Evolutionary conservation across 1,139 yeast genomes (phyloP).

Genomic region (Pneumocystis murina): DNA sequence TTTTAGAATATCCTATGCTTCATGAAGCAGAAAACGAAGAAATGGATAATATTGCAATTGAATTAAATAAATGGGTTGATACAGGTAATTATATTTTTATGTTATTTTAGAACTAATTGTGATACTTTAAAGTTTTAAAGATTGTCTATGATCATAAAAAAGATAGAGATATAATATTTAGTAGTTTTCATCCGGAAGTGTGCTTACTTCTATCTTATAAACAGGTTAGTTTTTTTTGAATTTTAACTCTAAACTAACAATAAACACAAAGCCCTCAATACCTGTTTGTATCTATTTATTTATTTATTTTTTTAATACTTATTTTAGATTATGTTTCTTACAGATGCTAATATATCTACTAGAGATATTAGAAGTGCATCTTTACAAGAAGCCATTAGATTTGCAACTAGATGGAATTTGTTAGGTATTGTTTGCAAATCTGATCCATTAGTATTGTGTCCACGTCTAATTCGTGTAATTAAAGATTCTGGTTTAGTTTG

Average conservation of each 20-base stretch:
- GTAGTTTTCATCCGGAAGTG: conserved; percentile 89
- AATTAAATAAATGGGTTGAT: conserved; percentile 62
- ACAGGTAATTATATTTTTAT: conserved; percentile 23
- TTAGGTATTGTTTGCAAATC: conserved; percentile 90
- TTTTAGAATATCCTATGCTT: conserved; percentile 58
- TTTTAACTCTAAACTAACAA: background rate
- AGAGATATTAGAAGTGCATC: conserved; percentile 81
- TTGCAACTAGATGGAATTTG: conserved; percentile 82
- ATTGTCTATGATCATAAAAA: conserved; percentile 63
- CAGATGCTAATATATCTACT: conserved; percentile 67
- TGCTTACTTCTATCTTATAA: conserved; percentile 74
- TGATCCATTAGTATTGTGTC: conserved; percentile 67
- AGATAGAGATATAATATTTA: conserved; percentile 77
- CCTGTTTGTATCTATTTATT: background rate
- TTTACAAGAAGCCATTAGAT: conserved; percentile 78
- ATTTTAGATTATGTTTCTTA: conserved; percentile 60
- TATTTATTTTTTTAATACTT: conserved; percentile 35
- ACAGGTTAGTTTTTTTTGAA: conserved; percentile 28
- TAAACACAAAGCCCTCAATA: background rate
- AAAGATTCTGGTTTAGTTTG: conserved; percentile 85
- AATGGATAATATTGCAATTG: conserved; percentile 73
- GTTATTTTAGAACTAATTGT: background rate
- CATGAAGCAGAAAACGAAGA: conserved; percentile 84
- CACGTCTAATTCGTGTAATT: conserved; percentile 66
- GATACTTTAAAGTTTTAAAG: conserved; percentile 48